phyloP scores from a whole-genome alignment of 208 protist genomes.

The Wallacemonas collosoma region DNA sequence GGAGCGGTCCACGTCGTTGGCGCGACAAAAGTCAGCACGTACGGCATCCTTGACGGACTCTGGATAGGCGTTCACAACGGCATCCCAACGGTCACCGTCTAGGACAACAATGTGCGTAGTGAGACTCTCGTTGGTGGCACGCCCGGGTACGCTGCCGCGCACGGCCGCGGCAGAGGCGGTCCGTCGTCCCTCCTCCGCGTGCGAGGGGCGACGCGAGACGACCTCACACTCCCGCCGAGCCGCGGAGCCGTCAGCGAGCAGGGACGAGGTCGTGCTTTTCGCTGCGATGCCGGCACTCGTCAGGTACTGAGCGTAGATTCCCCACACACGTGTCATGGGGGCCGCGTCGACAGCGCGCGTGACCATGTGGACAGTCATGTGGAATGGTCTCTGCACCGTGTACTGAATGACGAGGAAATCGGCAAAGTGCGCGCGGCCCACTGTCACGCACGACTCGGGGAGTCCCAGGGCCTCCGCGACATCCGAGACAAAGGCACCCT shows the following conservation, averaged over 20 bases:
- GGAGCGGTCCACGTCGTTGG: background rate
- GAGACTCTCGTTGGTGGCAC: background rate
- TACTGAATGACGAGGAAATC: slow-evolving; percentile 11
- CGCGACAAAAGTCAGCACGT: slow-evolving; percentile 9
- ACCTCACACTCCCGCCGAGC: background rate
- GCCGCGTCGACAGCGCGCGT: slow-evolving; percentile 4
- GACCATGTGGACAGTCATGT: slow-evolving; percentile 4
- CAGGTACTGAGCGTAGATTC: slow-evolving; percentile 1
- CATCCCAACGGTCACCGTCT: slow-evolving; percentile 11
- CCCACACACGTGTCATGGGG: slow-evolving; percentile 10
- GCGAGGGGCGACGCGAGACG: background rate
- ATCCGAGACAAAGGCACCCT: slow-evolving; percentile 1
- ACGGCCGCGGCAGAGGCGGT: background rate
- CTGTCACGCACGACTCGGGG: slow-evolving; percentile 8
- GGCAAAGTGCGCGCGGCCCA: background rate
- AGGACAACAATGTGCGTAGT: slow-evolving; percentile 6
- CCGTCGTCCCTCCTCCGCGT: slow-evolving; percentile 1
- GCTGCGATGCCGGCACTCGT: slow-evolving; percentile 3
- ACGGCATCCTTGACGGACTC: slow-evolving; percentile 16
- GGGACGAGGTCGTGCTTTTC: slow-evolving; percentile 2
- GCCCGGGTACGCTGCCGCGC: background rate
- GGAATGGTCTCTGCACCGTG: slow-evolving; percentile 1
- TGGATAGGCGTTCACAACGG: slow-evolving; percentile 6
- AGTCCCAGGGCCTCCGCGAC: slow-evolving; percentile 15
- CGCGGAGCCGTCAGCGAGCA: background rate